Conservation (phyloP, 2,329 filamentous ascomycete species). For the Fusarium xylarioides region DNA sequence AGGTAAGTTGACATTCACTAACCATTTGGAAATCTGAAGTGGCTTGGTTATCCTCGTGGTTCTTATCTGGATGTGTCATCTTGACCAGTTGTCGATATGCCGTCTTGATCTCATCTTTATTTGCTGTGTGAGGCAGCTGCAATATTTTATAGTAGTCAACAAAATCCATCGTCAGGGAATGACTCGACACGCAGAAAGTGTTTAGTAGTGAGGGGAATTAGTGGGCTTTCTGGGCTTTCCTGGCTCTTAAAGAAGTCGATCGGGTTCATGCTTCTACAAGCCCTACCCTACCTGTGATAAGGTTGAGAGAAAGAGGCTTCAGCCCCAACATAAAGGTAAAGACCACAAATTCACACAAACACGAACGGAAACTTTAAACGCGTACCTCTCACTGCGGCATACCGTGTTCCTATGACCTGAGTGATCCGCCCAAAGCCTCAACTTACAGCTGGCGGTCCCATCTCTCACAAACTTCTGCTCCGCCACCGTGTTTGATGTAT, state of each 20-base stretch:
- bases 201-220: not conserved
- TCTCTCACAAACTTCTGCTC: not conserved
- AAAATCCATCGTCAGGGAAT: not conserved
- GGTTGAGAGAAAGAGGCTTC: not conserved
- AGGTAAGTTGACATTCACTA: not conserved
- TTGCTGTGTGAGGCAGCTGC: not conserved
- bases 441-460: not conserved
- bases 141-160: not conserved
- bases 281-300: not conserved
- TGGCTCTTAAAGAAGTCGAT: not conserved
- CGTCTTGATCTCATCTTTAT: not conserved
- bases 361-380: not conserved
- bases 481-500: no score
- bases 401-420: not conserved
- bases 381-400: accelerated
- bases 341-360: not conserved
- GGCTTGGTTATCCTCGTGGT: not conserved
- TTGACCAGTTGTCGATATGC: not conserved
- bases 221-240: not conserved
- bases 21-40: not conserved
- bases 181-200: no score
- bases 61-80: not conserved
- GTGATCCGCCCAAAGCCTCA: no score
- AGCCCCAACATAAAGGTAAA: not conserved
- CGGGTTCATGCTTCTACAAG: not conserved